Evolutionary conservation across 192 early-diverging fungal genomes (phyloP).

Genomic region (Coemansia javaensis): DNA sequence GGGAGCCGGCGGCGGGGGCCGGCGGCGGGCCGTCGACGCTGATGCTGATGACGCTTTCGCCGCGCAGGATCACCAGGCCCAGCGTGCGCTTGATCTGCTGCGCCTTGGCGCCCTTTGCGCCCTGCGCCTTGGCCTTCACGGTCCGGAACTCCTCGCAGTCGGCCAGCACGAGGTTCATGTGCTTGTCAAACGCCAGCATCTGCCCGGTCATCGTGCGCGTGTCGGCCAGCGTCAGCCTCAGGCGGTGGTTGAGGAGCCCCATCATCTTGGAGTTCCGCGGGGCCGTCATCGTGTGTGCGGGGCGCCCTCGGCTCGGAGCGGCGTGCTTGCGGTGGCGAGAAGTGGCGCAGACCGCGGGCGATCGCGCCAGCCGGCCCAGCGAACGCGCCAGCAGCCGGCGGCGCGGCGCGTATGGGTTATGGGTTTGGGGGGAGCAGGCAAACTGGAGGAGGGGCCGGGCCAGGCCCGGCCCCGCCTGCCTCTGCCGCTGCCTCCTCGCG

Average conservation of each 20-base stretch:
- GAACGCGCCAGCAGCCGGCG: too few species aligned
- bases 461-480: too few species aligned
- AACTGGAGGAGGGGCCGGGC: too few species aligned
- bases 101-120: slow-evolving; percentile 35
- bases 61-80: slow-evolving; percentile 90
- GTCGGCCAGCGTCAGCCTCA: slow-evolving; percentile 88
- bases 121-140: slow-evolving; percentile 66
- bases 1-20: slow-evolving; percentile 51
- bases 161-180: slow-evolving; percentile 98
- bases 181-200: slow-evolving; percentile 99
- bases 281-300: slow-evolving; percentile 42
- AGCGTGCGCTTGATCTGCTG: slow-evolving; percentile 88
- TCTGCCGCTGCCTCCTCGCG: too few species aligned
- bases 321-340: too few species aligned
- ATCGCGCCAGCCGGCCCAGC: too few species aligned
- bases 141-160: slow-evolving; percentile 97
- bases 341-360: too few species aligned
- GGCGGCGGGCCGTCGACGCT: slow-evolving; percentile 90
- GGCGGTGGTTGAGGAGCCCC: slow-evolving; percentile 88
- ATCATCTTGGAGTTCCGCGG: slow-evolving; percentile 87
- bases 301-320: too few species aligned
- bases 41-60: slow-evolving; percentile 87
- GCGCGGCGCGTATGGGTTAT: too few species aligned
- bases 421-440: too few species aligned
- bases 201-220: slow-evolving; percentile 90